Conservation (phyloP, 1,284 basidiomycete genomes). For the Ganoderma meredithae region DNA sequence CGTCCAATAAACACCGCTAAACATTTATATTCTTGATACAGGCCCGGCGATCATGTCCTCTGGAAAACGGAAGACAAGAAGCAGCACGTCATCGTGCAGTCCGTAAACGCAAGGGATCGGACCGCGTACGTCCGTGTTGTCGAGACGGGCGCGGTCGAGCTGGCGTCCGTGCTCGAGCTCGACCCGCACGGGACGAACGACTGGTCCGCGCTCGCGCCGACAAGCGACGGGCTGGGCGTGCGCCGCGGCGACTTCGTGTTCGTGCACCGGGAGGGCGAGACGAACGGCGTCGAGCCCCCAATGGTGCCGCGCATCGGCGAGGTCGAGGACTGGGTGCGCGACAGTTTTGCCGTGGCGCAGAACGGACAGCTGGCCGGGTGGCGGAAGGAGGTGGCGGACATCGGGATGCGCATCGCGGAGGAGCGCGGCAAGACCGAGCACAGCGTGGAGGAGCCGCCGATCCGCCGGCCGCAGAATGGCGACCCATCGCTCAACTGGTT, state of each 20-base stretch:
- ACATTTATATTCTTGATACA: slow-evolving; percentile 38
- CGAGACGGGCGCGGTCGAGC: slow-evolving; percentile 62
- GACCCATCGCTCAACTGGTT: slow-evolving; percentile 68
- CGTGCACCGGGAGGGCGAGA: slow-evolving; percentile 67
- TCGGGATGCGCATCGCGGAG: slow-evolving; percentile 67
- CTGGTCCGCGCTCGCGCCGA: slow-evolving; percentile 49
- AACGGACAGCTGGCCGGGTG: slow-evolving; percentile 67
- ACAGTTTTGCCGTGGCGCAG: slow-evolving; percentile 54
- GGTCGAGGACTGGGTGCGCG: slow-evolving; percentile 78
- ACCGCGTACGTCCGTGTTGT: slow-evolving; percentile 70
- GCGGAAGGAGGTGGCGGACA: slow-evolving; percentile 70
- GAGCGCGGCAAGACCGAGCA: slow-evolving; percentile 48
- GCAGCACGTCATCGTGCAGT: slow-evolving; percentile 80
- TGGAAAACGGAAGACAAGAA: slow-evolving; percentile 81
- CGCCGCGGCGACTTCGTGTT: slow-evolving; percentile 87
- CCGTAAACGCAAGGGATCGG: slow-evolving; percentile 75
- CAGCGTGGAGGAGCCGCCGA: slow-evolving; percentile 49
- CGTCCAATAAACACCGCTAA: not conserved
- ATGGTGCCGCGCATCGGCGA: slow-evolving; percentile 82
- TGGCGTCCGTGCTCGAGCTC: slow-evolving; percentile 87
- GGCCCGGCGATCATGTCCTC: slow-evolving; percentile 93
- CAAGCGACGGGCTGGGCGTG: slow-evolving; percentile 75
- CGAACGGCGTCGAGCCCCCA: slow-evolving; percentile 72
- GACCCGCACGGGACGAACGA: slow-evolving; percentile 81
- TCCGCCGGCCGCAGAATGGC: slow-evolving; percentile 53